Conservation (phyloP, 148 eudicot genomes). For the Fallopia convolvulus region DNA sequence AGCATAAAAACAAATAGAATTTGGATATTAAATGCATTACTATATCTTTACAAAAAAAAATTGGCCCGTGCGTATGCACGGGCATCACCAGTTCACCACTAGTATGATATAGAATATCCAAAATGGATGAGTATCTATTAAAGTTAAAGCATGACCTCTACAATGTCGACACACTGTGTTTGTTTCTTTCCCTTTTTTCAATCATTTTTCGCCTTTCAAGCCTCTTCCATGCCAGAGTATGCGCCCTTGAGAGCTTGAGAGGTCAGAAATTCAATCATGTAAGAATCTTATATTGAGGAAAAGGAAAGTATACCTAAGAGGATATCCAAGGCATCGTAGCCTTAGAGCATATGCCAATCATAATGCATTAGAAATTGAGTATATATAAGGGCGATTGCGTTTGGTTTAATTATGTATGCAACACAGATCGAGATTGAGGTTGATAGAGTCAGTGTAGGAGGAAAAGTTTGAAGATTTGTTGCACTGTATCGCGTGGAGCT, state of each 20-base stretch:
- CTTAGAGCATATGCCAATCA: conserved; percentile 1
- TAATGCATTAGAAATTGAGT: background rate
- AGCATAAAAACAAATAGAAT: no score
- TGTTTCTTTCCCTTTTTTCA: background rate
- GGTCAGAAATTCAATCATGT: background rate
- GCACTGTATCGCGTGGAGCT: background rate
- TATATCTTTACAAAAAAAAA: no score
- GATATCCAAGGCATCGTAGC: background rate
- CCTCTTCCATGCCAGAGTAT: background rate
- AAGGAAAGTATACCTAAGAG: background rate
- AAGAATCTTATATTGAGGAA: background rate
- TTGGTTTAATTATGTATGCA: background rate
- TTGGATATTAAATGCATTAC: no score
- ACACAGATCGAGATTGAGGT: background rate
- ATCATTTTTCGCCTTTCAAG: background rate
- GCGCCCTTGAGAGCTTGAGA: background rate
- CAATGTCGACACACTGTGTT: background rate
- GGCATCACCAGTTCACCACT: no score
- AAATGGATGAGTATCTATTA: background rate
- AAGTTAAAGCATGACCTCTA: background rate
- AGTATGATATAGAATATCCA: no score
- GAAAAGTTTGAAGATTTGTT: background rate
- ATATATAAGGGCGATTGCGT: background rate
- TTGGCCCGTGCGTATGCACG: no score
- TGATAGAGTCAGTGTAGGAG: background rate